Conservation (phyloP, 805 yeast species). For the Hanseniaspora nectarophila region DNA sequence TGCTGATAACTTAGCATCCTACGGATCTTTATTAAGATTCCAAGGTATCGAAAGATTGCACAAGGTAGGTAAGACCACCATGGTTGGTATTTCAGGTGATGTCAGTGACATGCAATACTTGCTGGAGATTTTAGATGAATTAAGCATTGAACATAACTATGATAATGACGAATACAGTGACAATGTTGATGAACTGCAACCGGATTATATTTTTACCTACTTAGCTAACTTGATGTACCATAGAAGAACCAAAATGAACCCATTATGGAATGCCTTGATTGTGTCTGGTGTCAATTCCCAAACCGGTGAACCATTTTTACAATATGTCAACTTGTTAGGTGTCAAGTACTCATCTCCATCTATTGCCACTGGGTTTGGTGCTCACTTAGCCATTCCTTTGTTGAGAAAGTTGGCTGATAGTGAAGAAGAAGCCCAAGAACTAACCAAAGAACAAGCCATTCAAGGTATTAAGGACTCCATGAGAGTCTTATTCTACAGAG, state of each 20-base stretch:
- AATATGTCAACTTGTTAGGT: conserved; percentile 83
- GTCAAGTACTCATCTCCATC: conserved; percentile 81
- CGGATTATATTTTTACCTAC: conserved; percentile 83
- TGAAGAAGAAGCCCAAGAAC: conserved; percentile 61
- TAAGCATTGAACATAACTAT: conserved; percentile 67
- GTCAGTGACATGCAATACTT: conserved; percentile 84
- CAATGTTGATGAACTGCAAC: conserved; percentile 53
- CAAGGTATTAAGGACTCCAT: conserved; percentile 69
- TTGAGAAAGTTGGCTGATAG: conserved; percentile 71
- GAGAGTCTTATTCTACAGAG: conserved; percentile 92
- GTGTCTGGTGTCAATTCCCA: conserved; percentile 69
- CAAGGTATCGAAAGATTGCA: conserved; percentile 73
- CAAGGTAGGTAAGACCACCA: conserved; percentile 71
- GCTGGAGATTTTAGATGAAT: conserved; percentile 59
- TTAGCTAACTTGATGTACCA: conserved; percentile 71
- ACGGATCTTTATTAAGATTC: conserved; percentile 85
- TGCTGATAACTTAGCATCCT: conserved; percentile 86
- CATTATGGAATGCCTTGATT: conserved; percentile 85
- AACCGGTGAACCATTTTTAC: conserved; percentile 44
- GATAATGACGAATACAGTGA: conserved; percentile 39
- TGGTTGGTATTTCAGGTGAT: conserved; percentile 92
- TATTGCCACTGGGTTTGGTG: conserved; percentile 92
- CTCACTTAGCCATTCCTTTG: conserved; percentile 85
- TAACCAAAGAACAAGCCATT: conserved; percentile 64
- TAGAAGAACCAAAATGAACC: conserved; percentile 87